A percentile compares a stretch with the other conserved stretches of the same genome.
phyloP scores from a whole-genome alignment of 2,329 filamentous ascomycete genomes.

The Paramyrothecium sp. region DNA sequence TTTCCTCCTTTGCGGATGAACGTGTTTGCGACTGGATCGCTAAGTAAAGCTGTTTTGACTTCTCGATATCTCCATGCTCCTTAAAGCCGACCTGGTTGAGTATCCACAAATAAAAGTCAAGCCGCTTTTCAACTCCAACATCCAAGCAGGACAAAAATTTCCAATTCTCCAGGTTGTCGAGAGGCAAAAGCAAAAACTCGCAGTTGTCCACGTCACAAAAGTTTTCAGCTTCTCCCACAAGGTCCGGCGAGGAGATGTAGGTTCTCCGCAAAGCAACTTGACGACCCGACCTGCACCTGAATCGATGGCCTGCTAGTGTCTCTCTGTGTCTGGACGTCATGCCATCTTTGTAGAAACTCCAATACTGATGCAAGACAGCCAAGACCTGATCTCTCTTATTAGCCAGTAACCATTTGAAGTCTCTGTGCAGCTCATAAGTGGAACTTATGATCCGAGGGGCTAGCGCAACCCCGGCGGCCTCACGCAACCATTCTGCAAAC shows the following conservation, averaged over 20 bases:
- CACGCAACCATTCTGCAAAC: not conserved
- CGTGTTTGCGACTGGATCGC: not conserved
- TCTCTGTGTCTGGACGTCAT: not conserved
- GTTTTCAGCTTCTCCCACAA: not conserved
- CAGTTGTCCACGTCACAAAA: not conserved
- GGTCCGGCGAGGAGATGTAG: not conserved
- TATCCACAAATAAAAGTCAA: slow-evolving; percentile 1
- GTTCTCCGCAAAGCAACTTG: not conserved
- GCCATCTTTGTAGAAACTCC: not conserved
- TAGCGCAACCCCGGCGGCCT: not conserved
- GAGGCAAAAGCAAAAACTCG: not conserved
- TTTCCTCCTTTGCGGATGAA: not conserved
- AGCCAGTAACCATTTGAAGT: not conserved
- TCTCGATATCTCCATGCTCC: not conserved
- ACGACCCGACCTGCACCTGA: not conserved
- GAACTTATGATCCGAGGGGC: not conserved
- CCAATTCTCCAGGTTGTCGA: not conserved
- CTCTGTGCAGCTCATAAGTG: not conserved
- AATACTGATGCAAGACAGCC: not conserved
- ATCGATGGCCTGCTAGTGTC: not conserved
- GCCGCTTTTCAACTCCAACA: not conserved
- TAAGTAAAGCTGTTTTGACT: not conserved
- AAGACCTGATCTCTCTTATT: not conserved
- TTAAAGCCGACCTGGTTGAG: not conserved
- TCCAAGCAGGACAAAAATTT: not conserved